Percentiles rank a stretch among this genome's conserved stretches.
Conservation (phyloP, 805 yeast genomes). For the Candida pseudoglaebosa region DNA sequence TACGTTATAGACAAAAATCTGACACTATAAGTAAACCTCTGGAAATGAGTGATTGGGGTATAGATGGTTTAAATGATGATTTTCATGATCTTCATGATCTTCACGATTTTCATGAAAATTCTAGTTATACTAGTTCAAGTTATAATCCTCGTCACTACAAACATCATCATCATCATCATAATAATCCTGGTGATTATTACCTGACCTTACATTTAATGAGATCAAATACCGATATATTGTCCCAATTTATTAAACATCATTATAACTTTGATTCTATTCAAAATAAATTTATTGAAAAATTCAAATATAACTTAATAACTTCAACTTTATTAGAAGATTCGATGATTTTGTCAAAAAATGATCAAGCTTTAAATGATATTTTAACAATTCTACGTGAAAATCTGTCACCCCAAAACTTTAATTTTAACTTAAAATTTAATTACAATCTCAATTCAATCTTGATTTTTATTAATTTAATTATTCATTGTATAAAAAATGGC, state of each 20-base stretch:
- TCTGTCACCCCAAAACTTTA: constrained; percentile 6
- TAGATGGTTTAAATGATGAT: constrained; percentile 19
- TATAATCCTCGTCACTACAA: not conserved
- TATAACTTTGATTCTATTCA: constrained; percentile 15
- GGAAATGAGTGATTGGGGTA: constrained; percentile 35
- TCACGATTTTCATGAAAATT: not conserved
- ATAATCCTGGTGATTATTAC: constrained; percentile 1
- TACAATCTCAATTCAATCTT: constrained; percentile 15
- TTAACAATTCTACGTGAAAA: constrained; percentile 5
- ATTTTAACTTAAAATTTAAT: constrained; percentile 8
- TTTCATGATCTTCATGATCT: not conserved
- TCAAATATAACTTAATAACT: constrained; percentile 36
- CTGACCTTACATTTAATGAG: constrained; percentile 1
- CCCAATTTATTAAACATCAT: constrained; percentile 25
- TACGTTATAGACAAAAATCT: not conserved
- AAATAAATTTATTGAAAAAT: constrained; percentile 33
- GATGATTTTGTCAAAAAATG: constrained; percentile 40
- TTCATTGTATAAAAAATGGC: constrained; percentile 24
- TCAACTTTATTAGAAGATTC: constrained; percentile 39
- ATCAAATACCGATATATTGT: constrained; percentile 16
- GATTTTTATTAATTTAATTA: constrained; percentile 20
- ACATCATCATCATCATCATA: not conserved
- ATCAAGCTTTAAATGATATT: constrained; percentile 25
- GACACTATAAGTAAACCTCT: not conserved
- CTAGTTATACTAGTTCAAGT: not conserved